phyloP scores from a whole-genome alignment of 176 grass and related monocot genomes.

The Cenchrus purpureus region DNA sequence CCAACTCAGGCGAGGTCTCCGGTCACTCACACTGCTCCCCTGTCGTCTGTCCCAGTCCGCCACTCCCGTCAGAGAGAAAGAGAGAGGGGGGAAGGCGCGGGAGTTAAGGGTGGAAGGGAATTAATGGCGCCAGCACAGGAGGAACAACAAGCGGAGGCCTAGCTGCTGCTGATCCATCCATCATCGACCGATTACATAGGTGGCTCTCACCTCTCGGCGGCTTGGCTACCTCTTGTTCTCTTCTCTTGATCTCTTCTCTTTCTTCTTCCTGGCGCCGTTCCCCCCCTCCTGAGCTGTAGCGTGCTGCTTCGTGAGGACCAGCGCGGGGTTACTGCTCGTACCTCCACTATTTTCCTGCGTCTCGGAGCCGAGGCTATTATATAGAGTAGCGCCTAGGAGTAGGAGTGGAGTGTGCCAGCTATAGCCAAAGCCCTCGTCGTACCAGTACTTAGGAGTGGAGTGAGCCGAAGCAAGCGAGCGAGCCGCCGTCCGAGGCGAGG shows the following conservation, averaged over 20 bases:
- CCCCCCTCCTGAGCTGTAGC: constrained; percentile 37
- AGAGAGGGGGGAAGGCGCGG: background rate
- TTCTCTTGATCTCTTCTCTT: background rate
- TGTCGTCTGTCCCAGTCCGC: background rate
- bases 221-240: background rate
- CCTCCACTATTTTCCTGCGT: constrained; percentile 11
- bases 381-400: constrained; percentile 23
- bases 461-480: background rate
- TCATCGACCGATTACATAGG: background rate
- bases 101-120: constrained; percentile 30
- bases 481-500: constrained; percentile 11
- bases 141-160: constrained; percentile 39
- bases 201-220: background rate
- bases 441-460: background rate
- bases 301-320: constrained; percentile 40
- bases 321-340: constrained; percentile 44
- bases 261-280: background rate
- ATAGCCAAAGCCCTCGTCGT: background rate
- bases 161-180: background rate
- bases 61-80: constrained; percentile 8
- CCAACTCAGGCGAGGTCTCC: constrained; percentile 27
- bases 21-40: constrained; percentile 18
- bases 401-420: background rate
- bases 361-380: constrained; percentile 31
- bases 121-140: constrained; percentile 28